phyloP scores from a whole-genome alignment of 2,329 filamentous ascomycete genomes.

The Pseudogymnoascus sp. region DNA sequence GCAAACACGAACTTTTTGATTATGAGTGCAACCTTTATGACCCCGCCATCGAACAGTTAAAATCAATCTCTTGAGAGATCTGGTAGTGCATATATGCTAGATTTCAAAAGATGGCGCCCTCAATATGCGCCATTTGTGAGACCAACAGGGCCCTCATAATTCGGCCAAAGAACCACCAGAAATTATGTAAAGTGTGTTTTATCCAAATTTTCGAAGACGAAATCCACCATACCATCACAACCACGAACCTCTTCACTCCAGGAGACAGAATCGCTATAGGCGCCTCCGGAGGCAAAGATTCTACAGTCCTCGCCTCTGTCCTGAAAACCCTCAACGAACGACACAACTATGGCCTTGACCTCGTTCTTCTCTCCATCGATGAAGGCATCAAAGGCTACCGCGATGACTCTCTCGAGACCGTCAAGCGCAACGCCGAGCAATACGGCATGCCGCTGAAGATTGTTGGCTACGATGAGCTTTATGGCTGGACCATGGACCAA shows the following conservation, averaged over 20 bases:
- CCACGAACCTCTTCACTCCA: conserved; percentile 68
- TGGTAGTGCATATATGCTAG: conserved; percentile 10
- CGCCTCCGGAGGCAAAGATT: conserved; percentile 94
- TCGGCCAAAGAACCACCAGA: conserved; percentile 88
- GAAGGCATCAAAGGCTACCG: conserved; percentile 96
- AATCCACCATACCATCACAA: conserved; percentile 83
- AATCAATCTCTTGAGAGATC: conserved; percentile 8
- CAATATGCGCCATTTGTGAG: conserved; percentile 67
- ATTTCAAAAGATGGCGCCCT: conserved; percentile 58
- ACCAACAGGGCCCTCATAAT: conserved; percentile 77
- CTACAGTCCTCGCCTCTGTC: conserved; percentile 88
- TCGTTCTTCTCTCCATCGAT: conserved; percentile 85
- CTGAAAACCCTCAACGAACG: conserved; percentile 91
- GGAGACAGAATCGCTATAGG: conserved; percentile 91
- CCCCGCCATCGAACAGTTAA: not conserved
- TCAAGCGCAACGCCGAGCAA: conserved; percentile 85
- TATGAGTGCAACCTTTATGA: conserved; percentile 6
- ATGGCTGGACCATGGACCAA: conserved; percentile 99
- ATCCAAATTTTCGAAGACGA: conserved; percentile 82
- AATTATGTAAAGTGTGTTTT: conserved; percentile 87
- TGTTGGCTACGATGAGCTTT: conserved; percentile 85
- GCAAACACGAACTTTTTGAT: conserved; percentile 14
- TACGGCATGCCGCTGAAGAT: conserved; percentile 90
- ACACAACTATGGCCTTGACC: conserved; percentile 74
- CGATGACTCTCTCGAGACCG: conserved; percentile 91